phyloP scores from a whole-genome alignment of 2,329 filamentous ascomycete genomes.

The Biscogniauxia mediterranea region DNA sequence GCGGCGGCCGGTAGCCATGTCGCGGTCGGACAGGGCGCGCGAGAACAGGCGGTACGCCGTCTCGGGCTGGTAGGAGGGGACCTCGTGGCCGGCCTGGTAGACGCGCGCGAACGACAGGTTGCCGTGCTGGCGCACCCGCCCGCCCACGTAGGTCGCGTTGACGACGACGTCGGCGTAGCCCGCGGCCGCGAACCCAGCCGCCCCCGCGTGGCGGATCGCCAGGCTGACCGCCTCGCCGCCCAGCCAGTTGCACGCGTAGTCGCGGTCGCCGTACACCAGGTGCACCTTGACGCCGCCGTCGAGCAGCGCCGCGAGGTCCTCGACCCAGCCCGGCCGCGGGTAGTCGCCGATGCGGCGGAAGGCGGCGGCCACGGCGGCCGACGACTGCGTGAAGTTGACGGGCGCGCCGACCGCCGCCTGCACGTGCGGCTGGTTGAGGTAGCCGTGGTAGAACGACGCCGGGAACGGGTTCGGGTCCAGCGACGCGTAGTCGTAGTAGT shows the following conservation, averaged over 20 bases:
- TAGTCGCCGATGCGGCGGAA: slow-evolving; percentile 40
- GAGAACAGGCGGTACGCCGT: slow-evolving; percentile 50
- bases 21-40: slow-evolving; percentile 49
- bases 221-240: slow-evolving; percentile 53
- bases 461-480: slow-evolving; percentile 51
- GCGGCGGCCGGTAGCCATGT: slow-evolving; percentile 49
- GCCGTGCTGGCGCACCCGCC: slow-evolving; percentile 66
- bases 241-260: slow-evolving; percentile 57
- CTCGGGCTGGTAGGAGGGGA: slow-evolving; percentile 51
- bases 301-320: slow-evolving; percentile 51
- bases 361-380: slow-evolving; percentile 40
- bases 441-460: slow-evolving; percentile 50
- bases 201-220: slow-evolving; percentile 43
- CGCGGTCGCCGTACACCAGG: slow-evolving; percentile 57
- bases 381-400: slow-evolving; percentile 53
- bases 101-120: slow-evolving; percentile 63
- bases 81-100: slow-evolving; percentile 57
- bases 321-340: slow-evolving; percentile 36
- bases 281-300: slow-evolving; percentile 57
- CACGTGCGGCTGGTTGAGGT: slow-evolving; percentile 55
- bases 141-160: slow-evolving; percentile 61
- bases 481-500: slow-evolving; percentile 58
- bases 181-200: slow-evolving; percentile 46
- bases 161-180: slow-evolving; percentile 65
- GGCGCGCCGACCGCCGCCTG: slow-evolving; percentile 58